Evolutionary conservation across 2,329 filamentous ascomycete genomes (phyloP).

Genomic region (Chalaropsis ovoidea): DNA sequence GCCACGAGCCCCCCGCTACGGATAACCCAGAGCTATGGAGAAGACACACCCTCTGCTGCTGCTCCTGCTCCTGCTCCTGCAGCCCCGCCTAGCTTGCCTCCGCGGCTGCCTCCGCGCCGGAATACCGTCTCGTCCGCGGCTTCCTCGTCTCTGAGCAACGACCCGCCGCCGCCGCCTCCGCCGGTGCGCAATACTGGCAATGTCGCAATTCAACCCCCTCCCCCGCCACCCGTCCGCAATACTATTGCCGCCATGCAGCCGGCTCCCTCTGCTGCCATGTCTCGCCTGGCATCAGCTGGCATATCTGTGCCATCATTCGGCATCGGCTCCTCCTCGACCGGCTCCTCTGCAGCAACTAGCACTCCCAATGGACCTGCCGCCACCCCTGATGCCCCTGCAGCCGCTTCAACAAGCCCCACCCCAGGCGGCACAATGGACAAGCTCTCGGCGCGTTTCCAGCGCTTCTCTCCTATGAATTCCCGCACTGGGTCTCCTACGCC

Average conservation of each 20-base stretch:
- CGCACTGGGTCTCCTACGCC: conserved; percentile 12
- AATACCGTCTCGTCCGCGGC: conserved; percentile 28
- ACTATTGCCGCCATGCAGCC: conserved; percentile 37
- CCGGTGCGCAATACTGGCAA: conserved; percentile 37
- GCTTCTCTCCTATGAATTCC: conserved; percentile 15
- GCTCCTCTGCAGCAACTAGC: conserved; percentile 31
- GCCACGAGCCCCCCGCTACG: conserved; percentile 53
- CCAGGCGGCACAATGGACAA: conserved; percentile 28
- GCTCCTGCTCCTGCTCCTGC: conserved; percentile 27
- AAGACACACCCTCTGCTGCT: not conserved
- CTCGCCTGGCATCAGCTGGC: conserved; percentile 60
- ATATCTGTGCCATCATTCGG: conserved; percentile 69
- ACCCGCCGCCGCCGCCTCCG: conserved; percentile 30
- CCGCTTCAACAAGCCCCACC: conserved; percentile 27
- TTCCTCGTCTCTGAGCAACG: conserved; percentile 30
- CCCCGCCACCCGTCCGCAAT: conserved; percentile 25
- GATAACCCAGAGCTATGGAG: conserved; percentile 26
- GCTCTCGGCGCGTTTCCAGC: conserved; percentile 24
- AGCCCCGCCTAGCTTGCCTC: conserved; percentile 58
- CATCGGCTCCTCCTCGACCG: conserved; percentile 46
- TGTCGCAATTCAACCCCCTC: conserved; percentile 28
- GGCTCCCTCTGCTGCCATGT: conserved; percentile 41
- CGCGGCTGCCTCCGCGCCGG: conserved; percentile 48
- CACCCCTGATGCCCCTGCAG: conserved; percentile 30
- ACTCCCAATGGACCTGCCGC: conserved; percentile 19